Evolutionary conservation across 495 filamentous ascomycete genomes (phyloP), one percentile per base, ranked within the genome.

Genomic region (Penicillium coffeae): DNA sequence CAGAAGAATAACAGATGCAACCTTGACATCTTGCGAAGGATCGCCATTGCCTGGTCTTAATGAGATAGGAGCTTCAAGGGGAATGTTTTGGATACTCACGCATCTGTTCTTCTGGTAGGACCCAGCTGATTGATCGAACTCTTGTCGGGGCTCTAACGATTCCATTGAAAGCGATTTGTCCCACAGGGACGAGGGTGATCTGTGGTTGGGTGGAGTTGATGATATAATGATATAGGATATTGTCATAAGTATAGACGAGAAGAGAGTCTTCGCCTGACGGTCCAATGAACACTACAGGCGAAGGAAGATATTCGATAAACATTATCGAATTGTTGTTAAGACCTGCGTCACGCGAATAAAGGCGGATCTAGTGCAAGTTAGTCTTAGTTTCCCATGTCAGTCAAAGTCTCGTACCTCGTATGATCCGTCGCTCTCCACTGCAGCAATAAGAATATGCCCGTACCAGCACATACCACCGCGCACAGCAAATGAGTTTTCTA

Each of bases 401-500:
- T 0, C 15, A 35, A 36, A 7, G 16, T 41, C 16, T 59, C 59
- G 51, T 62, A 84, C 84, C 76, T 96, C 87, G 60, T 90, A 90
- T 15, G 83, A 82, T 50, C 83, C 82, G 53, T 88, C 86, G 38
- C 83, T 81, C 63, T 97, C 94, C 22, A 95, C 84, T n/a, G 92
- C 89, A 35, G 90, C 90, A 48, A 99, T 88, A 14, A 99, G 70
- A 18, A 97, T 88, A 65, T 99, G 94, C 46, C 94, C 91, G 58
- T 91, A 89, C 94, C 94, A 99, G 58, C 90, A 96, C 90, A 99
- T 95, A 0, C 94, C 94, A 18, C 94, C 94, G 51, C 91, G 75
- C 18, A 99, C 88, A 19, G 88, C 79, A 60, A 99, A 97, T 32
- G 88, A 86, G 52, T 93, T 89, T 59, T 96, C 92, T 56, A 85